A percentile compares a stretch with the other conserved stretches of the same genome.
Conservation (phyloP, 2,329 filamentous ascomycete species). For the Volutella citrinella region DNA sequence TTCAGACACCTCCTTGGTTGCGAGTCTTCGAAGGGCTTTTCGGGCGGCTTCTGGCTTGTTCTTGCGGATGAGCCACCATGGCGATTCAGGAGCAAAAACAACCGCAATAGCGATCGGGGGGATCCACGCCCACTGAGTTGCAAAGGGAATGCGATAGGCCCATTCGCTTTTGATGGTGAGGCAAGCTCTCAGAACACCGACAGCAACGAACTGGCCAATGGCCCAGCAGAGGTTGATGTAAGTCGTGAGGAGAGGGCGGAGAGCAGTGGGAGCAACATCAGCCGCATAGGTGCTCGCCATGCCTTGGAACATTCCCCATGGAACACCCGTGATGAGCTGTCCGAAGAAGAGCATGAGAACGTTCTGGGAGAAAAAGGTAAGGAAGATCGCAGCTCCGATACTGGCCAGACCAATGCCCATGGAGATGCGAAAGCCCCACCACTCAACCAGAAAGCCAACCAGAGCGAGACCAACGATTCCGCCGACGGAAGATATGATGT, state of each 20-base stretch:
- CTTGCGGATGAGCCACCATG: constrained; percentile 47
- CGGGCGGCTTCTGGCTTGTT: constrained; percentile 38
- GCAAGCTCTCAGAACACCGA: constrained; percentile 41
- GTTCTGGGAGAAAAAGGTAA: constrained; percentile 44
- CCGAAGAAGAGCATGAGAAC: constrained; percentile 41
- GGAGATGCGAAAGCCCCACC: constrained; percentile 44
- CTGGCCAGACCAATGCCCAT: constrained; percentile 40
- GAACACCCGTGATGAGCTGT: constrained; percentile 45
- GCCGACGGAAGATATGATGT: constrained; percentile 46
- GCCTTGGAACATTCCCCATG: constrained; percentile 47
- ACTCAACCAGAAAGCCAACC: constrained; percentile 47
- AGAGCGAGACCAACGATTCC: constrained; percentile 49
- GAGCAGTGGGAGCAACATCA: constrained; percentile 42
- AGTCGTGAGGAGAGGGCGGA: constrained; percentile 47
- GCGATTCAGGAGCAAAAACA: constrained; percentile 45
- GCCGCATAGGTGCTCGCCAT: constrained; percentile 47
- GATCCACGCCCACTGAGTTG: constrained; percentile 48
- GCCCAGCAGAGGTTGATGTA: constrained; percentile 51
- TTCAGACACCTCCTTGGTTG: constrained; percentile 35
- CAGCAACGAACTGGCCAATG: constrained; percentile 45
- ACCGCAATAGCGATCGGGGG: constrained; percentile 41
- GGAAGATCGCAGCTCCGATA: constrained; percentile 44
- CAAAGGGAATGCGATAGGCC: constrained; percentile 48
- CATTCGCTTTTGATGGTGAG: constrained; percentile 36
- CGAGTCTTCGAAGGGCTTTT: constrained; percentile 36